These are phyloP conservation scores for Wickerhamomyces sp. DNA, from an alignment of 1,139 yeast genomes.

Conservation along the genomic window DNA sequence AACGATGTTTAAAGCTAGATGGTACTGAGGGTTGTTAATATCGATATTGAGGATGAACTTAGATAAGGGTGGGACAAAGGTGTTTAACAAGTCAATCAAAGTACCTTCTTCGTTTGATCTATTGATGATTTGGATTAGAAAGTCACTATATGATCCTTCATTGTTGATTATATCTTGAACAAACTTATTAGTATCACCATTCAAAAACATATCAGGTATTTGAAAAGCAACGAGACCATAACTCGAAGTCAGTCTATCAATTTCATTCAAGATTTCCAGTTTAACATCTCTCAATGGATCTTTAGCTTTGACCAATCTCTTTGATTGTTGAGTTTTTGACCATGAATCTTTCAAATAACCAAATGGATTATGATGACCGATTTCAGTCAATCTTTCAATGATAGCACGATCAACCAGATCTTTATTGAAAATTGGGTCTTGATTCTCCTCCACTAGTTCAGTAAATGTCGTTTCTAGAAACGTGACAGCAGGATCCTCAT, in stretches of 20 bases:
- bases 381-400: conserved; percentile 51
- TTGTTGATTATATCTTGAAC: conserved; percentile 31
- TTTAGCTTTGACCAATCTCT: conserved; percentile 38
- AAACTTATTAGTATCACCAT: conserved; percentile 17
- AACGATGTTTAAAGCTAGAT: conserved; percentile 37
- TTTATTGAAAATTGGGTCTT: conserved; percentile 24
- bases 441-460: conserved; percentile 32
- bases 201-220: conserved; percentile 57
- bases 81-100: conserved; percentile 52
- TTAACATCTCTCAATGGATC: conserved; percentile 37
- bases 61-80: conserved; percentile 46
- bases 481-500: conserved; percentile 17
- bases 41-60: conserved; percentile 28
- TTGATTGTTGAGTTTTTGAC: conserved; percentile 34
- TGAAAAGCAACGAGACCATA: conserved; percentile 70
- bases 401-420: conserved; percentile 40
- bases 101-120: conserved; percentile 65
- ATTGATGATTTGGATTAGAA: conserved; percentile 51
- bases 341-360: conserved; percentile 44
- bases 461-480: conserved; percentile 35
- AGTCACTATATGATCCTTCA: conserved; percentile 42
- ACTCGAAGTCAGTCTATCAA: conserved; percentile 51
- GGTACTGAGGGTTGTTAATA: conserved; percentile 38
- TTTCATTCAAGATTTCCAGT: conserved; percentile 38
- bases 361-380: conserved; percentile 43